Percentiles rank a stretch among this genome's conserved stretches.
Evolutionary conservation across 768 basidiomycete species (phyloP).

Genomic region (Rhodotorula kratochvilovae): DNA sequence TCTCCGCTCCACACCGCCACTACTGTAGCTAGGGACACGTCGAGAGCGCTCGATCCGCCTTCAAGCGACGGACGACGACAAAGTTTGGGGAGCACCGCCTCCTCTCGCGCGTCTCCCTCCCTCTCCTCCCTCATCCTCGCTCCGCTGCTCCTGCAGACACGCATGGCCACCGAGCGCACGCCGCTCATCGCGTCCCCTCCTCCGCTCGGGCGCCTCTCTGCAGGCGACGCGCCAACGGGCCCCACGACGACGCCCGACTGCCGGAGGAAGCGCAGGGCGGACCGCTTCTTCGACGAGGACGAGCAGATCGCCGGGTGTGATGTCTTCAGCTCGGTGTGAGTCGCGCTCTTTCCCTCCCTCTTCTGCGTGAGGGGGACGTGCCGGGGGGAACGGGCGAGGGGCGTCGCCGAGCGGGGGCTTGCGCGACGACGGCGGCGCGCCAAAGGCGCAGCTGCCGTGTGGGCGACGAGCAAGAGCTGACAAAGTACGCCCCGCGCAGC

Average conservation of each 20-base stretch:
- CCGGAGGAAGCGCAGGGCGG: background rate
- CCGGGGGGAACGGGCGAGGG: background rate
- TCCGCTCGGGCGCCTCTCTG: background rate
- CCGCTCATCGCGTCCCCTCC: background rate
- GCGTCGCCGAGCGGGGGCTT: background rate
- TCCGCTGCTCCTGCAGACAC: background rate
- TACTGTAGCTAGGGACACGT: no score
- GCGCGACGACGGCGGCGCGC: no score
- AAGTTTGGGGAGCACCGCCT: background rate
- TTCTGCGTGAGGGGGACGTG: background rate
- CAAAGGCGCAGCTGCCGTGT: background rate
- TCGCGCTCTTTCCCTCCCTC: background rate
- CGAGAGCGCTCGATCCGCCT: no score
- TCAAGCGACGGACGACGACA: no score
- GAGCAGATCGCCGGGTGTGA: slow-evolving; percentile 10
- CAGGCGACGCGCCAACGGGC: background rate
- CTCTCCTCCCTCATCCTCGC: background rate
- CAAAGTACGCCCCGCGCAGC: background rate
- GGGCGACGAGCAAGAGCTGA: background rate
- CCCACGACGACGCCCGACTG: no score
- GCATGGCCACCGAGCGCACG: background rate
- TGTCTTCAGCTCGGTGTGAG: slow-evolving; percentile 19
- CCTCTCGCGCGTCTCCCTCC: background rate
- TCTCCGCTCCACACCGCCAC: no score
- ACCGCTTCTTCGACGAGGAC: slow-evolving; percentile 16